Conservation (phyloP, 2,329 filamentous ascomycete species). For the Trichoderma aggressivum region DNA sequence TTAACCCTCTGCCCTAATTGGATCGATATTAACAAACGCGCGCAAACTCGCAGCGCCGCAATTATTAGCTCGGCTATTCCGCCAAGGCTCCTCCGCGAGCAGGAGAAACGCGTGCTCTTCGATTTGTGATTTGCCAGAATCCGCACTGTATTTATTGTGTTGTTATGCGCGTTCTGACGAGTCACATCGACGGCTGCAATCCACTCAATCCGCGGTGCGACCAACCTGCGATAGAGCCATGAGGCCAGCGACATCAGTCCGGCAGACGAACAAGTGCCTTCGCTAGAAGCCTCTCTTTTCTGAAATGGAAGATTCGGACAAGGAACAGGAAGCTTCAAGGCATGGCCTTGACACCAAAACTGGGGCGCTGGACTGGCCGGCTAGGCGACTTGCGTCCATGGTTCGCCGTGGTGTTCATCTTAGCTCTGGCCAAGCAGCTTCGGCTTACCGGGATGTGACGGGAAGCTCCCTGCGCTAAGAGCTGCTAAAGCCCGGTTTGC, state of each 20-base stretch:
- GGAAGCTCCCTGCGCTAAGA: slow-evolving; percentile 9
- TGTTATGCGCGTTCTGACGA: neutral
- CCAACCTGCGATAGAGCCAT: neutral
- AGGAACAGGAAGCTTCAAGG: neutral
- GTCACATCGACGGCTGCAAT: neutral
- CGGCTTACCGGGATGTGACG: slow-evolving; percentile 5
- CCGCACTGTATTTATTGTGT: neutral
- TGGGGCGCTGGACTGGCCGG: neutral
- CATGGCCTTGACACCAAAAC: neutral
- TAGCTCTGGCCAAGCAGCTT: neutral
- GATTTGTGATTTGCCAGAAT: neutral
- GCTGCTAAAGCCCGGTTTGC: neutral
- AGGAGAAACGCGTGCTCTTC: neutral
- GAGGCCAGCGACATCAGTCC: neutral
- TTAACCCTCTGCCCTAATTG: neutral
- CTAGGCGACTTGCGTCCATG: slow-evolving; percentile 12
- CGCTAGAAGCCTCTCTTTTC: neutral
- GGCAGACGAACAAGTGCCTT: neutral
- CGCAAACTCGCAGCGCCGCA: neutral
- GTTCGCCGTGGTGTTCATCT: neutral
- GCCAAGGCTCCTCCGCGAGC: neutral
- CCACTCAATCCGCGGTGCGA: neutral
- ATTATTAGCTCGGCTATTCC: neutral
- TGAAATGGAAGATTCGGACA: neutral
- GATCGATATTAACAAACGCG: neutral